Evolutionary conservation across 148 eudicot genomes (phyloP).

Genomic region (Heliosperma pusillum): DNA sequence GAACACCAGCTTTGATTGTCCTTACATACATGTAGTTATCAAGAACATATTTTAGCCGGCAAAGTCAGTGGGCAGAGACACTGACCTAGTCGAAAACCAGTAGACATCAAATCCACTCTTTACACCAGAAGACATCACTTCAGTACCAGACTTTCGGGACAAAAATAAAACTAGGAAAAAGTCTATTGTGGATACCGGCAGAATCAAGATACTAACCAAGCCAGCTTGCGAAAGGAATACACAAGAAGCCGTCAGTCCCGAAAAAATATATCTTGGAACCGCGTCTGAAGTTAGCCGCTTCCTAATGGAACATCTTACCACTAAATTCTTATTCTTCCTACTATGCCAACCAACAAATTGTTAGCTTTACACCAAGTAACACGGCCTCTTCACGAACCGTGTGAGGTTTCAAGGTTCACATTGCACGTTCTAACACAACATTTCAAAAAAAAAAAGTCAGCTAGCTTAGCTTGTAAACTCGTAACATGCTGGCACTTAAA

Average conservation of each 20-base stretch:
- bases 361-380: background rate
- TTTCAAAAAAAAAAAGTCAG: too few species aligned
- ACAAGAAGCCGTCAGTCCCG: conserved; percentile 73
- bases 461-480: too few species aligned
- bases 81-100: background rate
- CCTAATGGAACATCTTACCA: conserved; percentile 42
- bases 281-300: conserved; percentile 29
- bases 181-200: background rate
- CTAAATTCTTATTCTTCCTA: conserved; percentile 29
- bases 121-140: too few species aligned
- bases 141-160: background rate
- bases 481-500: too few species aligned
- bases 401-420: too few species aligned
- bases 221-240: conserved; percentile 57
- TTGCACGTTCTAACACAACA: too few species aligned
- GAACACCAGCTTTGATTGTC: background rate
- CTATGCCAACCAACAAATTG: conserved; percentile 28
- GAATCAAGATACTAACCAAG: conserved; percentile 49
- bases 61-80: background rate
- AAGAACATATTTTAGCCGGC: background rate
- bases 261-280: conserved; percentile 45
- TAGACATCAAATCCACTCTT: background rate
- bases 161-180: background rate
- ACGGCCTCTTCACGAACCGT: too few species aligned
- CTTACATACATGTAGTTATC: background rate